These are phyloP conservation scores for Blastobotrys ciferrii DNA, from an alignment of 1,139 yeast genomes.

Conservation along the genomic window DNA sequence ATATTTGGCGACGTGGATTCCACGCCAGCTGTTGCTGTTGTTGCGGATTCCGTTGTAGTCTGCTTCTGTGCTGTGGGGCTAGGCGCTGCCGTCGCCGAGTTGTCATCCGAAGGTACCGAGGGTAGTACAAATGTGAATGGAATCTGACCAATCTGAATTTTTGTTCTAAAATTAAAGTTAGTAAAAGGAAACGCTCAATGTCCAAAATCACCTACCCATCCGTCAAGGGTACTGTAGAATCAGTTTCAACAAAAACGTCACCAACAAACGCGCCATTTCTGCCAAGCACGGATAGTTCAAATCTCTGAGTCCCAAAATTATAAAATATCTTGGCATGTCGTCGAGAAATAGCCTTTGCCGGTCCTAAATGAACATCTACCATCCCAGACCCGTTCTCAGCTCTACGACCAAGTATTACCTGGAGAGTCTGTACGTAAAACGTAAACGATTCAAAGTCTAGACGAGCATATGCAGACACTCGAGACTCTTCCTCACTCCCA, in stretches of 20 bases:
- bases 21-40: not conserved
- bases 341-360: conserved; percentile 87
- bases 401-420: conserved; percentile 85
- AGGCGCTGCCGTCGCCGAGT: conserved; percentile 2
- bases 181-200: too few species aligned
- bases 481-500: conserved; percentile 37
- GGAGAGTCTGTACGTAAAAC: conserved; percentile 92
- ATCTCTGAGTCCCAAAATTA: conserved; percentile 90
- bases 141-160: conserved; percentile 90
- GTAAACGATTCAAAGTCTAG: conserved; percentile 89
- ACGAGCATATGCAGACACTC: conserved; percentile 90
- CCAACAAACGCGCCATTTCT: conserved; percentile 96
- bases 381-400: conserved; percentile 66
- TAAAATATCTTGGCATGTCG: conserved; percentile 93
- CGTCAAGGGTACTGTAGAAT: conserved; percentile 78
- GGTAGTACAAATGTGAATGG: conserved; percentile 86
- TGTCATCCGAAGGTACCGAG: conserved; percentile 32
- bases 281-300: conserved; percentile 86
- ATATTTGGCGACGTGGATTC: conserved; percentile 6
- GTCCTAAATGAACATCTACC: conserved; percentile 89
- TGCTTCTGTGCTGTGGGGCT: not conserved
- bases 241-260: conserved; percentile 81
- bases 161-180: conserved; percentile 48
- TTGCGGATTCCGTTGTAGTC: not conserved
- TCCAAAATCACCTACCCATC: conserved; percentile 46